Conservation (phyloP, 495 filamentous ascomycete species). For the Cetradonia linearis region DNA sequence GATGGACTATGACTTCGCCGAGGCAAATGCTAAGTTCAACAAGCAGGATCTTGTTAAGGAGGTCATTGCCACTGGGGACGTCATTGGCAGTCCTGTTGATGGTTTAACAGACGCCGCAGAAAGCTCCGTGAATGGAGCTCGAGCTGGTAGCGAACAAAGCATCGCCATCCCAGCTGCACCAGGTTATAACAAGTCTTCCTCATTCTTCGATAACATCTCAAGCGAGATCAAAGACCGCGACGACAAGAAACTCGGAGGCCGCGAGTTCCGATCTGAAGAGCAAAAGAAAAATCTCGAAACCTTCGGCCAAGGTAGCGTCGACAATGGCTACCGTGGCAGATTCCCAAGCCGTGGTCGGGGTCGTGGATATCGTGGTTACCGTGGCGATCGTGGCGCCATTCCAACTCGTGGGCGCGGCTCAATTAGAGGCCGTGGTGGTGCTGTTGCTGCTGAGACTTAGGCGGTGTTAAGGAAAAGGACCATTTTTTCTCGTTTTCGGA, state of each 20-base stretch:
- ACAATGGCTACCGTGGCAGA: slow-evolving; percentile 67
- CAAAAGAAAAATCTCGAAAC: slow-evolving; percentile 94
- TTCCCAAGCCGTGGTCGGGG: slow-evolving; percentile 53
- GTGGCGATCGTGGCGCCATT: slow-evolving; percentile 40
- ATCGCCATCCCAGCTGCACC: slow-evolving; percentile 33
- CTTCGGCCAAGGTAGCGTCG: slow-evolving; percentile 95
- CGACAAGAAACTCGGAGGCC: slow-evolving; percentile 67
- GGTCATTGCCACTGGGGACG: slow-evolving; percentile 67
- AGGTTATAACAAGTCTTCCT: slow-evolving; percentile 72
- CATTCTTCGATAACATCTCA: slow-evolving; percentile 97
- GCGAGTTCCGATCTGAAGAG: slow-evolving; percentile 87
- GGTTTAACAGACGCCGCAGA: slow-evolving; percentile 29
- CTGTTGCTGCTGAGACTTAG: slow-evolving; percentile 17
- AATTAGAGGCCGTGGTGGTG: slow-evolving; percentile 34
- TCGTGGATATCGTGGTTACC: slow-evolving; percentile 50
- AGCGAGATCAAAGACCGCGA: slow-evolving; percentile 87
- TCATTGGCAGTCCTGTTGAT: slow-evolving; percentile 45
- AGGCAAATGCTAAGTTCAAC: slow-evolving; percentile 93
- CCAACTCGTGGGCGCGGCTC: slow-evolving; percentile 42
- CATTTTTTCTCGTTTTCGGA: not conserved
- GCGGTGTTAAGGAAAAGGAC: not conserved
- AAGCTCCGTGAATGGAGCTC: slow-evolving; percentile 26
- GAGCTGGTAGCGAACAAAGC: slow-evolving; percentile 29
- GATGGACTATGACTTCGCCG: slow-evolving; percentile 87
- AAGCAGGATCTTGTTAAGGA: slow-evolving; percentile 93